Percentiles rank a stretch among this genome's conserved stretches.
phyloP scores from a whole-genome alignment of 192 early-diverging fungal species.

The Mycoemilia scoparia region DNA sequence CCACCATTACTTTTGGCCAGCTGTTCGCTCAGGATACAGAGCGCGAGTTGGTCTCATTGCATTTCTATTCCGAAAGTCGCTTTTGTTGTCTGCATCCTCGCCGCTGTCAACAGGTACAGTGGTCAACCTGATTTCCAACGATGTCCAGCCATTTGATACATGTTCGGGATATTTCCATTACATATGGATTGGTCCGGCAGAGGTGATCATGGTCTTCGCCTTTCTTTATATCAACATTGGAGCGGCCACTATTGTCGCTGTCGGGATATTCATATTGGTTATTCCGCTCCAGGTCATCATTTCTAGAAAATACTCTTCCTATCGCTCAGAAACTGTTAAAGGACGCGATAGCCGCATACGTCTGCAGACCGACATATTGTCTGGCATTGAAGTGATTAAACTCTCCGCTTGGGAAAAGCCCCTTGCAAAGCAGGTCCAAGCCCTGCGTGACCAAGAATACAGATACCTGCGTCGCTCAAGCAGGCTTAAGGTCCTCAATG shows the following conservation, averaged over 20 bases:
- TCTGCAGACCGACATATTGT: conserved; percentile 43
- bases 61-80: conserved; percentile 1
- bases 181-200: neutral
- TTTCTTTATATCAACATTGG: conserved; percentile 3
- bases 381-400: conserved; percentile 50
- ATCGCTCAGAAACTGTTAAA: conserved; percentile 75
- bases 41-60: neutral
- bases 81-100: conserved; percentile 1
- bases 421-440: conserved; percentile 11
- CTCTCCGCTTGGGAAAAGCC: conserved; percentile 48
- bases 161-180: neutral
- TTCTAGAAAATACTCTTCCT: conserved; percentile 34
- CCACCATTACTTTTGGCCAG: conserved; percentile 1
- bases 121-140: conserved; percentile 5
- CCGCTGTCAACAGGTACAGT: conserved; percentile 1
- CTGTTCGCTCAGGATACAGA: neutral
- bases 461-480: too few relatives aligned
- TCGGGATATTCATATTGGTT: conserved; percentile 1
- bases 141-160: conserved; percentile 2
- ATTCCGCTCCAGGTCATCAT: conserved; percentile 2
- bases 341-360: conserved; percentile 44
- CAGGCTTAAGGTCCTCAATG: too few relatives aligned
- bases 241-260: neutral
- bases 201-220: neutral
- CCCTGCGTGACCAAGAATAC: too few relatives aligned